Conservation (phyloP, 1,139 yeast species). For the Magnusiomyces tetraspermus region DNA sequence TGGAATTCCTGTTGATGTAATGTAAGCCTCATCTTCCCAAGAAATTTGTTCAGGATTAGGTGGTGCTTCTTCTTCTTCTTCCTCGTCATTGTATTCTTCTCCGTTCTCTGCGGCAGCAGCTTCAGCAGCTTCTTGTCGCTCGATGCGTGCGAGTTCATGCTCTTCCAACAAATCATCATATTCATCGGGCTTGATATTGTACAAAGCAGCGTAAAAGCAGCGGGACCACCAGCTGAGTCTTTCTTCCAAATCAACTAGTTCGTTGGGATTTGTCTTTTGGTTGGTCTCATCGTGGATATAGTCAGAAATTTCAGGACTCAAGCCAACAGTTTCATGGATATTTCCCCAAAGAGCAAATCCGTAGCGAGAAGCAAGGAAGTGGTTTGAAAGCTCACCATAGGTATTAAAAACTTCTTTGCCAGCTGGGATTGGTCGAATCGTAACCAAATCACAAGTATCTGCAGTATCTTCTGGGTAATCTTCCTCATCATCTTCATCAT, state of each 20-base stretch:
- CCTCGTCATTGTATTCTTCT: constrained; percentile 9
- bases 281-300: constrained; percentile 31
- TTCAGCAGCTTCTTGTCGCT: constrained; percentile 17
- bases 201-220: constrained; percentile 38
- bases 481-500: constrained; percentile 21
- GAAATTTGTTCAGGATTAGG: constrained; percentile 13
- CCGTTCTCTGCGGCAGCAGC: constrained; percentile 14
- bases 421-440: constrained; percentile 35
- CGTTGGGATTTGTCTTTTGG: too few species aligned
- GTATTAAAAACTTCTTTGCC: constrained; percentile 66
- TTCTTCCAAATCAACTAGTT: constrained; percentile 27
- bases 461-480: constrained; percentile 31
- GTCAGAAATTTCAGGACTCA: constrained; percentile 45
- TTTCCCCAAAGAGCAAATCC: constrained; percentile 60
- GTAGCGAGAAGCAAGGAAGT: constrained; percentile 58
- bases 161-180: constrained; percentile 15
- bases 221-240: constrained; percentile 59
- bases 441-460: constrained; percentile 35
- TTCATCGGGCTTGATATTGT: constrained; percentile 33
- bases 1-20: constrained; percentile 35
- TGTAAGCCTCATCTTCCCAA: constrained; percentile 14
- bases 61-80: constrained; percentile 9
- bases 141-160: constrained; percentile 7
- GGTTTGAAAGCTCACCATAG: constrained; percentile 63
- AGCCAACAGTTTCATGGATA: constrained; percentile 46